Evolutionary conservation across 2,329 filamentous ascomycete species (phyloP), one percentile per base, ranked within the genome.

Genomic region (Sclerotinia spermophila): DNA sequence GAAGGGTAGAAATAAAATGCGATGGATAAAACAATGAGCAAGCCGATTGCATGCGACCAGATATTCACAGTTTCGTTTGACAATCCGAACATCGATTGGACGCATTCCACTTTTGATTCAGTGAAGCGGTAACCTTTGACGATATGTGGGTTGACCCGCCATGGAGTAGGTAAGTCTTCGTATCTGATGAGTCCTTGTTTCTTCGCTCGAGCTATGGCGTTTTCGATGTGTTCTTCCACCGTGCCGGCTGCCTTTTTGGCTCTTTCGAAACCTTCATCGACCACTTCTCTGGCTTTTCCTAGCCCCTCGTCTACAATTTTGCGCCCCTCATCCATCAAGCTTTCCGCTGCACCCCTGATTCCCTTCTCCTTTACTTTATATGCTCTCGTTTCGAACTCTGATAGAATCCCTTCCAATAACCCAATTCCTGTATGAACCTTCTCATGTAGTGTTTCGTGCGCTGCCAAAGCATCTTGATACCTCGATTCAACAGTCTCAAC

Each of bases 61-160:
- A 99, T 99, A 82, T 99, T 99, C 83, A 98, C 90, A 55, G 91
- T 87, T 82, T 99, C 96, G 81, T 99, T 99, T 74, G 93, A 96
- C 71, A 96, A 83, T 73, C 88, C 86, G 78, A 97, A 94, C 73
- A 93, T 89, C 33, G 94, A 97, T 67, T 88, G 87, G 67, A 98
- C 84, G 79, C 95, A 98, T 76, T 95, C 95, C 70, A 95, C 84
- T 81, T 97, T 97, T 72, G 92, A 94, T 77, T 97, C 93, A 72
- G 89, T 92, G 83, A 99, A 99, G 67, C 96, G 94, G 80, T 99
- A 99, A 27, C 96, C 96, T 68, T 88, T 89, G 67, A 90, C 85
- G 79, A 99, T 98, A 81, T 99, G 93, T 2, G 94, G 94, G 81
- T 99, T 99, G 78, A 97, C 91, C 72, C 92, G 88, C 96, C 96